Evolutionary conservation across 495 filamentous ascomycete genomes (phyloP).

Genomic region (Peziza echinospora): DNA sequence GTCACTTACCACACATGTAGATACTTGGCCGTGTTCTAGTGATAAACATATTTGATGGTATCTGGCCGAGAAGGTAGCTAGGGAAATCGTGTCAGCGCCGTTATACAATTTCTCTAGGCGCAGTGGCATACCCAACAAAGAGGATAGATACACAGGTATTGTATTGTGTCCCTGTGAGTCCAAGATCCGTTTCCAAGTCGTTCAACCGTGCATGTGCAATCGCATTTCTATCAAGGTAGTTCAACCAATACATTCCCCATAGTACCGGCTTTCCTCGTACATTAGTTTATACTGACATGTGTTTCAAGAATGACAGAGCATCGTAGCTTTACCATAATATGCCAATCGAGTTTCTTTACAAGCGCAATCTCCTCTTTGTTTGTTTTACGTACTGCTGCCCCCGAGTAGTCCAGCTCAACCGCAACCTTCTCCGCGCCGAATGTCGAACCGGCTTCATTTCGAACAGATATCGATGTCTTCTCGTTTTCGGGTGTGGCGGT

Average conservation of each 20-base stretch:
- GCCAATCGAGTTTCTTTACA: slow-evolving; percentile 28
- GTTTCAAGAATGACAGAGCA: no score
- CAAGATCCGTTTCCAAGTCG: slow-evolving; percentile 26
- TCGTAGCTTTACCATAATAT: slow-evolving; percentile 29
- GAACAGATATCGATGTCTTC: no score
- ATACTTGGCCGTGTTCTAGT: slow-evolving; percentile 21
- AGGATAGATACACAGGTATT: slow-evolving; percentile 30
- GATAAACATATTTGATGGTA: slow-evolving; percentile 24
- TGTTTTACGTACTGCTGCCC: slow-evolving; percentile 23
- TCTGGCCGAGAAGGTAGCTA: slow-evolving; percentile 17
- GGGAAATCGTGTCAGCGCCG: no score
- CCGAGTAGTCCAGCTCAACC: slow-evolving; percentile 25
- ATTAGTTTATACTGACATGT: no score
- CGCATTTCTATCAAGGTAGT: slow-evolving; percentile 29
- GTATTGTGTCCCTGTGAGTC: slow-evolving; percentile 28
- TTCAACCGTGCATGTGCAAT: slow-evolving; percentile 26
- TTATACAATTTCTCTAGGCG: no score
- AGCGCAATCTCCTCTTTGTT: slow-evolving; percentile 25
- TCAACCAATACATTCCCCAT: slow-evolving; percentile 31
- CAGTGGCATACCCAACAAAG: slow-evolving; percentile 28
- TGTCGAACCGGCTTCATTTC: no score
- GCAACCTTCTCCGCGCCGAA: no score
- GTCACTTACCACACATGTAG: slow-evolving; percentile 17
- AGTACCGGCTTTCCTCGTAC: slow-evolving; percentile 20
- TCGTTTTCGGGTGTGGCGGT: no score